Evolutionary conservation across 306 rosid genomes (phyloP), one percentile per base, ranked within the genome.

Genomic region (Clitoria ternatea): DNA sequence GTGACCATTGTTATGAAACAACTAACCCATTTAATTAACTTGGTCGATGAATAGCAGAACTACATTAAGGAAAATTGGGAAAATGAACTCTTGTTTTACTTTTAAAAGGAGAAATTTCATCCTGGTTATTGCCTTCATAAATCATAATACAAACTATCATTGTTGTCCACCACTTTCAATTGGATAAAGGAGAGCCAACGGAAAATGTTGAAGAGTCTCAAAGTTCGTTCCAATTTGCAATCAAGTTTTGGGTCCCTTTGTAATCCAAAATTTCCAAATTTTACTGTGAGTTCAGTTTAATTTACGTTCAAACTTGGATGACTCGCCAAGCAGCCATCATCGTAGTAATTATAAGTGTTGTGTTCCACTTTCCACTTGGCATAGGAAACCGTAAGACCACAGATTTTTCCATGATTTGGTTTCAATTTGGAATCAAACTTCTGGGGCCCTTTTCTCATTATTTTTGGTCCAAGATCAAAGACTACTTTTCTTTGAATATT

Each of bases 381-480:
- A 74, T 60, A 39, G 30, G 70, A 64, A 64, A 37, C 15, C 50
- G 19, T 22, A 15, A 24, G n/a, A 55, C 62, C 23, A 19, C n/a
- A 66, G 29, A 47, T 42, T 59, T 61, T 81, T 66, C 79, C 30
- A 63, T 65, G 20, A 78, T 68, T 64, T 59, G 24, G 43, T 67
- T 70, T 69, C 82, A 71, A 72, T 44, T 39, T 47, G 64, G 73
- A 66, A 77, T 80, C 76, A 54, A 83, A 32, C 15, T 69, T 7
- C 35, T 55, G 87, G 83, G 69, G 24, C 79, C 72, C 42, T 72
- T 42, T 63, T 80, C 42, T 49, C 76, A 33, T 68, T 61, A 62
- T 27, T 71, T 53, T 73, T 23, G 63, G 45, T 53, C 69, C 76
- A 59, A 73, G 27, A 72, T 66, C 44, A 50, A 50, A 49, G n/a